A percentile compares a stretch with the other conserved stretches of the same genome.
These are phyloP conservation scores for Xylaria sp. DNA, from an alignment of 2,329 filamentous ascomycete genomes.

Conservation along the genomic window DNA sequence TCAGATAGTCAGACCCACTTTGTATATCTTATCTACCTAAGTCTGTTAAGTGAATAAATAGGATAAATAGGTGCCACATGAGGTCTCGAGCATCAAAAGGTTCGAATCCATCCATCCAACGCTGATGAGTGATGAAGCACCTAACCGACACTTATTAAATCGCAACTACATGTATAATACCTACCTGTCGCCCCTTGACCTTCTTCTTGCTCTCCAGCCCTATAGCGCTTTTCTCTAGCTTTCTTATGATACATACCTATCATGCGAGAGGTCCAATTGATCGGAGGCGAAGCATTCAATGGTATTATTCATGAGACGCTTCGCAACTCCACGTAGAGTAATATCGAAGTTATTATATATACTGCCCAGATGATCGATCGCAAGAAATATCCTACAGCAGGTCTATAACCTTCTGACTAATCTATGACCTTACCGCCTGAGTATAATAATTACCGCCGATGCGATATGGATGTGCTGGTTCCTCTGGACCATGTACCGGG, in stretches of 20 bases:
- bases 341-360: not conserved
- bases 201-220: not conserved
- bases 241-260: too few species aligned
- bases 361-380: not conserved
- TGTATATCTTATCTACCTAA: not conserved
- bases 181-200: too few species aligned
- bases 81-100: too few species aligned
- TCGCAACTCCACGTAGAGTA: not conserved
- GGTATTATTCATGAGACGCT: not conserved
- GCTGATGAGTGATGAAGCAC: too few species aligned
- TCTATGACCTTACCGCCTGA: not conserved
- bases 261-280: too few species aligned
- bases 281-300: not conserved
- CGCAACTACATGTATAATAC: too few species aligned
- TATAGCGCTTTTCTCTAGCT: not conserved
- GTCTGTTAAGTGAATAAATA: too few species aligned
- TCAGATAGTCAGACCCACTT: not conserved
- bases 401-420: not conserved
- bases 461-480: constrained; percentile 6
- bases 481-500: constrained; percentile 12
- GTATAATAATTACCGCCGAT: constrained; percentile 24
- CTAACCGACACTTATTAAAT: not conserved
- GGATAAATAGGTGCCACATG: too few species aligned
- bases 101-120: too few species aligned
- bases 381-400: not conserved